Conservation (phyloP, 306 rosid genomes). For the Dryas drummondii region DNA sequence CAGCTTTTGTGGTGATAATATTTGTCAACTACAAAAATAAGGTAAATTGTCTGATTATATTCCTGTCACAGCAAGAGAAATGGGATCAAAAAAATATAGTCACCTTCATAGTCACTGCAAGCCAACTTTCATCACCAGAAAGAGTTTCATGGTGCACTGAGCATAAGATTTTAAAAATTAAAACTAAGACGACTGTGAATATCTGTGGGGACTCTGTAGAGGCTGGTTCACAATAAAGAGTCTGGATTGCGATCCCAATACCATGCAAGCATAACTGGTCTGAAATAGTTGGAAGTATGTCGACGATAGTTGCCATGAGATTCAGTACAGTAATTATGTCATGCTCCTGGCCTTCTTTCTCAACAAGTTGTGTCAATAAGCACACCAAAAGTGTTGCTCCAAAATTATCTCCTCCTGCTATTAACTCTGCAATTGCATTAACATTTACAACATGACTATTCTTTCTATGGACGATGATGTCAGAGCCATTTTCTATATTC, state of each 20-base stretch:
- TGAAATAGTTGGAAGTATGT: slow-evolving; percentile 56
- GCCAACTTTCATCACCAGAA: slow-evolving; percentile 64
- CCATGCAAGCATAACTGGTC: slow-evolving; percentile 59
- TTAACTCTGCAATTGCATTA: slow-evolving; percentile 65
- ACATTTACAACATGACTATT: slow-evolving; percentile 39
- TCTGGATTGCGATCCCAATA: slow-evolving; percentile 54
- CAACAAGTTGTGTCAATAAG: slow-evolving; percentile 59
- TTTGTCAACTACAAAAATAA: slow-evolving; percentile 58
- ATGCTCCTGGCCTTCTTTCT: slow-evolving; percentile 56
- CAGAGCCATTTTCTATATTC: slow-evolving; percentile 36
- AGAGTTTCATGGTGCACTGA: neutral
- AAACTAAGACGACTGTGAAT: slow-evolving; percentile 41
- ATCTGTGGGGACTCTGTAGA: slow-evolving; percentile 42
- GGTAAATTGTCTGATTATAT: slow-evolving; percentile 8
- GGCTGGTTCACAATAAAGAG: slow-evolving; percentile 33
- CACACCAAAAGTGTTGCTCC: slow-evolving; percentile 64
- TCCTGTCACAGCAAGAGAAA: slow-evolving; percentile 14
- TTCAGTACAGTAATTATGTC: slow-evolving; percentile 48
- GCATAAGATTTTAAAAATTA: slow-evolving; percentile 53
- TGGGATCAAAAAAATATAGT: neutral
- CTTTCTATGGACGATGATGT: slow-evolving; percentile 32
- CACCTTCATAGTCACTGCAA: slow-evolving; percentile 70
- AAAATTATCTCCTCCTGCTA: slow-evolving; percentile 58
- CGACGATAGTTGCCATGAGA: slow-evolving; percentile 48
- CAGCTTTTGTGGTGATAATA: slow-evolving; percentile 36